Conservation (phyloP, 2,329 filamentous ascomycete genomes). For the Paecilomyces formosus region DNA sequence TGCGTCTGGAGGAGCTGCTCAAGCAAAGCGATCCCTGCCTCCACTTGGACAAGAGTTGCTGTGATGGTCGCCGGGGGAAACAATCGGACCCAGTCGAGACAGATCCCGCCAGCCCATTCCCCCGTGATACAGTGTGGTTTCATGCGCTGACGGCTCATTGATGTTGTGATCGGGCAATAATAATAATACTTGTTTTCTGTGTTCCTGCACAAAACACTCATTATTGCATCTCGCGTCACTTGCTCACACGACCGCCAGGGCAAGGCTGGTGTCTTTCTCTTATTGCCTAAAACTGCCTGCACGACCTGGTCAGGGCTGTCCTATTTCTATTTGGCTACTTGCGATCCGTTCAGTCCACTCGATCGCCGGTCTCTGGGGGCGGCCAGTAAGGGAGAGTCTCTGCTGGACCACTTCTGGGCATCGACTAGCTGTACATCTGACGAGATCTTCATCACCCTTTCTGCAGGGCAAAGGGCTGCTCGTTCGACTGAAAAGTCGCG, state of each 20-base stretch:
- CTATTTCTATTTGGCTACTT: not conserved
- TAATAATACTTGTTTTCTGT: not conserved
- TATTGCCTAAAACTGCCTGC: not conserved
- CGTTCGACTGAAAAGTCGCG: not conserved
- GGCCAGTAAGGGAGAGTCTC: not conserved
- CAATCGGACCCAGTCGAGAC: not conserved
- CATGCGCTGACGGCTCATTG: not conserved
- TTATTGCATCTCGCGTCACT: not conserved
- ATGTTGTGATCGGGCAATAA: not conserved
- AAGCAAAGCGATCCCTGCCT: not conserved
- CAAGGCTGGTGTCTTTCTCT: not conserved
- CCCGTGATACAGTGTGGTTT: not conserved
- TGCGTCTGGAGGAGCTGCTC: not conserved
- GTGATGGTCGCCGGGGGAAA: not conserved
- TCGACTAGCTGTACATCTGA: not conserved
- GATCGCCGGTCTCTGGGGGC: not conserved
- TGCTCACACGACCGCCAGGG: not conserved
- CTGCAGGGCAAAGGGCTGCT: not conserved
- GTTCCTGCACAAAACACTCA: not conserved
- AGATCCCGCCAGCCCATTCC: not conserved
- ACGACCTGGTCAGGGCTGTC: not conserved
- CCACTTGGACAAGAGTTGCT: not conserved
- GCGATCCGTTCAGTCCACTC: not conserved
- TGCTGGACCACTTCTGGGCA: not conserved
- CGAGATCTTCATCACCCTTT: not conserved